phyloP scores from a whole-genome alignment of 768 basidiomycete species.

The Mycena vulgaris region DNA sequence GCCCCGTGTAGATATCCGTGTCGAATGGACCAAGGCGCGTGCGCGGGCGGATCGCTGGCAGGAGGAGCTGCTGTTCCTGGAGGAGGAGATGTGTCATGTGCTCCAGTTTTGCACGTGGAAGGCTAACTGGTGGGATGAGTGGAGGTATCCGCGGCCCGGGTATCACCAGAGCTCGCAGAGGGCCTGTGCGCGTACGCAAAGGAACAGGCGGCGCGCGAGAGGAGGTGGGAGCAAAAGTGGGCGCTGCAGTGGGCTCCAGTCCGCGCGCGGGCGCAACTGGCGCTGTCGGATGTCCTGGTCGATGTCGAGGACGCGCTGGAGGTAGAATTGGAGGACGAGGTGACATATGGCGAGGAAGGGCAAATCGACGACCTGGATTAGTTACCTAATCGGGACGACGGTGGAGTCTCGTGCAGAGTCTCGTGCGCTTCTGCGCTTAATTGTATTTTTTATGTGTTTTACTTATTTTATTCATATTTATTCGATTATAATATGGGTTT shows the following conservation, averaged over 20 bases:
- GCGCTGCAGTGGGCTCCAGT: background rate
- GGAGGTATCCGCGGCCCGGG: background rate
- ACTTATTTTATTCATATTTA: too few species aligned
- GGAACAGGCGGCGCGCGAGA: conserved; percentile 11
- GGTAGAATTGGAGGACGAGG: conserved; percentile 18
- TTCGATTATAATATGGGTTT: too few species aligned
- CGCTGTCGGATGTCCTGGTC: background rate
- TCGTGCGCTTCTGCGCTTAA: too few species aligned
- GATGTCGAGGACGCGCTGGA: background rate
- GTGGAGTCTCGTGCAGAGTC: too few species aligned
- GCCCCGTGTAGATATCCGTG: conserved; percentile 25
- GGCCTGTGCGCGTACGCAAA: conserved; percentile 3
- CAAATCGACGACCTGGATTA: background rate
- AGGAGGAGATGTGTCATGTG: conserved; percentile 48
- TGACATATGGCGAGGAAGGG: conserved; percentile 7
- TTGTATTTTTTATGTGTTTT: too few species aligned
- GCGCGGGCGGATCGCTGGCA: conserved; percentile 43
- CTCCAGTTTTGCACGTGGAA: conserved; percentile 37
- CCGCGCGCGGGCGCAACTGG: background rate
- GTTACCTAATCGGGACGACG: background rate
- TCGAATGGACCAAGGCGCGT: conserved; percentile 47
- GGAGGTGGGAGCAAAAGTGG: background rate
- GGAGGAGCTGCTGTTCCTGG: conserved; percentile 44
- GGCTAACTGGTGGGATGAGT: conserved; percentile 27
- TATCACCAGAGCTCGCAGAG: background rate